Percentiles rank a stretch among this genome's conserved stretches.
Evolutionary conservation across 192 early-diverging fungal species (phyloP).

Genomic region (Allomyces javanicus): DNA sequence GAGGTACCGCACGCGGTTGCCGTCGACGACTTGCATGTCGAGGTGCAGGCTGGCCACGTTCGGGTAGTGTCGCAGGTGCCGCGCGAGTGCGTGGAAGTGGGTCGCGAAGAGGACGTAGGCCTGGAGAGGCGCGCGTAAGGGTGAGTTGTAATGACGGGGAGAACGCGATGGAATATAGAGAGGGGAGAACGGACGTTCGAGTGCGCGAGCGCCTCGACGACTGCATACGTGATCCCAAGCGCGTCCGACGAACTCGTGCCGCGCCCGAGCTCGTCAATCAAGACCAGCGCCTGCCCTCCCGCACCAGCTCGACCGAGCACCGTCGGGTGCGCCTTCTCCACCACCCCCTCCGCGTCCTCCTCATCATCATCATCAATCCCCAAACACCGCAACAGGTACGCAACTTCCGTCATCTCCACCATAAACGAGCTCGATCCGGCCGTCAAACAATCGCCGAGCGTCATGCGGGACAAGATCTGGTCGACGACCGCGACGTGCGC

Average conservation of each 20-base stretch:
- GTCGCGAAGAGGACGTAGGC: background rate
- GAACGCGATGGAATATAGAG: too few species aligned
- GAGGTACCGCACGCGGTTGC: too few species aligned
- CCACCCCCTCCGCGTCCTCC: too few species aligned
- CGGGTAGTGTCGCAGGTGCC: background rate
- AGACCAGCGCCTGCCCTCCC: constrained; percentile 11
- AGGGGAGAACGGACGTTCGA: background rate
- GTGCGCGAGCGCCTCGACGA: background rate
- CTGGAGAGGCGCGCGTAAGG: too few species aligned
- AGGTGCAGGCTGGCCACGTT: background rate
- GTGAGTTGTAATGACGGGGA: too few species aligned
- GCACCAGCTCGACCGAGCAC: too few species aligned
- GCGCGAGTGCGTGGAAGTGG: background rate
- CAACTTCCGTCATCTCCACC: too few species aligned
- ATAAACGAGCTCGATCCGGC: too few species aligned
- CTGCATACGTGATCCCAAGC: background rate
- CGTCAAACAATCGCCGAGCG: too few species aligned
- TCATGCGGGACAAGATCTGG: constrained; percentile 8
- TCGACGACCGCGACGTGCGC: constrained; percentile 24
- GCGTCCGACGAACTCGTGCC: constrained; percentile 12
- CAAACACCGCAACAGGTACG: too few species aligned
- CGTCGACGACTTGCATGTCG: background rate
- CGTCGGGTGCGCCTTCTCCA: too few species aligned
- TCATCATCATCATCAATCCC: too few species aligned
- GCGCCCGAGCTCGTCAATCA: constrained; percentile 37